Base-by-base conservation (phyloP, 2,329 filamentous ascomycete genomes). In the Blastomyces gilchristii region DNA sequence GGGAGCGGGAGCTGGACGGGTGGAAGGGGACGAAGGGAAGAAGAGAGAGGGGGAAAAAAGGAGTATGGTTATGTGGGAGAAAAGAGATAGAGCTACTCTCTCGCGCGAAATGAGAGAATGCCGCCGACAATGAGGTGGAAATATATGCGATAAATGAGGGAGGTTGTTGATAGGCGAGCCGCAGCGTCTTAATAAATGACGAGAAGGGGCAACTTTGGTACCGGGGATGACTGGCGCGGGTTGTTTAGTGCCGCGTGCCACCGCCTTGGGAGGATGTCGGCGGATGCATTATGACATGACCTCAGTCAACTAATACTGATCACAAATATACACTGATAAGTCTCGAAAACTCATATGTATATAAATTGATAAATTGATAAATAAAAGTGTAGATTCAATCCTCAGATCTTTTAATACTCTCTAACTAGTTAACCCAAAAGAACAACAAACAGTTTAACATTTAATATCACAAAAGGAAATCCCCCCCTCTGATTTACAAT, bases 21-120 rank as follows among this genome's bases (percentile, higher is more conserved):
- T 47, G 39, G 41, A 25, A 28, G 22, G 14, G 41, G 25, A 4
- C 18, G 34, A 43, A 16, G 41, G 41, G 41, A 18, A 43, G 12
- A 16, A 14, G 41, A 37, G 41, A 43, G 41, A 18, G 22, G 18
- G 37, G 1, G n/a, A 58, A 39, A 39, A 22, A 25, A 41, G 34
- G 28, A 43, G 9, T 31, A n/a, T 58, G 6, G 39, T 43, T 6
- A 41, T 14, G 56, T 16, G 16, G 41, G 14, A 16, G 37, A 58
- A 22, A 14, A 59, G 45, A 31, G 57, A 49, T n/a, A 41, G 9
- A 31, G n/a, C 31, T 62, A n/a, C 53, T 54, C 58, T 62, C 62
- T 63, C 57, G 61, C 25, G 4, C 37, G 60, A 60, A 58, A 18
- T 9, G 56, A 16, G 56, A 37, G 37, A 37, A 58, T 25, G 43